Evolutionary conservation across 2,329 filamentous ascomycete genomes (phyloP).

Genomic region (Fusarium sp.): DNA sequence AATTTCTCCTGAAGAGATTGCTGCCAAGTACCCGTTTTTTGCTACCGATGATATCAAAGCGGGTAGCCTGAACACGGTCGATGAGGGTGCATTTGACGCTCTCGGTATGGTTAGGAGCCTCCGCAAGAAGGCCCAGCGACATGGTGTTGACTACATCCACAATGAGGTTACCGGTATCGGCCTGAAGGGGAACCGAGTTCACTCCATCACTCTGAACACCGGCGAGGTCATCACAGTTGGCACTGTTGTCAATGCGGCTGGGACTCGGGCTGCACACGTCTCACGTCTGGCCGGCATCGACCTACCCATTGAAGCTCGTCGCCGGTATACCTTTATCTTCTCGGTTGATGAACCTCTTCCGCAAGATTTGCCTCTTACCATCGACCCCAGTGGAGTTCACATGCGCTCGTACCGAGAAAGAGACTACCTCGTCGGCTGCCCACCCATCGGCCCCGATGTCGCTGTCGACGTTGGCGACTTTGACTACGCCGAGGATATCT

Average conservation of each 20-base stretch:
- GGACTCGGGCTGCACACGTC: constrained; percentile 10
- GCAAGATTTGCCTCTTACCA: constrained; percentile 16
- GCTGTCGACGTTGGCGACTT: constrained; percentile 12
- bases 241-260: constrained; percentile 4
- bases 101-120: constrained; percentile 13
- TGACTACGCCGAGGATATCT: constrained; percentile 14
- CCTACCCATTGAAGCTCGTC: constrained; percentile 16
- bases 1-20: constrained; percentile 5
- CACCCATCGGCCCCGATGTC: constrained; percentile 5
- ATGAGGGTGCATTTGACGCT: constrained; percentile 22
- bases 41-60: constrained; percentile 4
- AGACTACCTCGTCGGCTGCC: constrained; percentile 18
- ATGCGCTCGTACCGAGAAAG: constrained; percentile 18
- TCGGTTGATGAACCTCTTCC: constrained; percentile 16
- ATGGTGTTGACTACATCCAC: constrained; percentile 12
- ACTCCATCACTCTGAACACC: constrained; percentile 8
- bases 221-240: not conserved
- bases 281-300: constrained; percentile 5
- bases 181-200: not conserved
- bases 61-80: constrained; percentile 16
- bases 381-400: constrained; percentile 21
- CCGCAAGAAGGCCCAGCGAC: not conserved
- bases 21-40: constrained; percentile 14
- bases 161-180: constrained; percentile 16
- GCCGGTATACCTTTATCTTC: constrained; percentile 21